Percentiles rank a stretch among this genome's conserved stretches.
Conservation (phyloP, 306 rosid genomes). For the Malus domestica region DNA sequence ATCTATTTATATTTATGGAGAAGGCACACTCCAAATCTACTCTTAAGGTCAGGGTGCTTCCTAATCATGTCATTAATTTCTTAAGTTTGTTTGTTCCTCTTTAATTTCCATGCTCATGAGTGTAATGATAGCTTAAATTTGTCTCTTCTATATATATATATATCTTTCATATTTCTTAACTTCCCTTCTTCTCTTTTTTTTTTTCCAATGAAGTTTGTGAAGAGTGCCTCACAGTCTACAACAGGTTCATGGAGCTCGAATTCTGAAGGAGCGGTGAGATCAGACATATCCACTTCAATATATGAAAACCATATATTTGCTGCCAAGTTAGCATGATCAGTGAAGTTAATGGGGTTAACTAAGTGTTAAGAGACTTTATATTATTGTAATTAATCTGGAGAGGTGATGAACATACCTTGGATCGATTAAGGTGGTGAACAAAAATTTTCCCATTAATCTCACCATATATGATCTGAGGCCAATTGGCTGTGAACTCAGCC, state of each 20-base stretch:
- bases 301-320: neutral
- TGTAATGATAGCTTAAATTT: neutral
- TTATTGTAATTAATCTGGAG: neutral
- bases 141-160: neutral
- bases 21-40: slow-evolving; percentile 48
- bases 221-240: slow-evolving; percentile 48
- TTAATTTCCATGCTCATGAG: slow-evolving; percentile 1
- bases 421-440: no score
- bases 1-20: slow-evolving; percentile 32
- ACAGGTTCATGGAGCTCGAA: slow-evolving; percentile 52
- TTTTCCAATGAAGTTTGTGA: slow-evolving; percentile 41
- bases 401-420: no score
- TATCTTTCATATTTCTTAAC: neutral
- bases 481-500: neutral
- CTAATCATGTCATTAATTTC: neutral
- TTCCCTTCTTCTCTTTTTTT: neutral
- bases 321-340: neutral
- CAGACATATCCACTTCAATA: neutral
- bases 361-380: neutral
- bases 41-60: slow-evolving; percentile 37
- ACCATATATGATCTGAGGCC: no score
- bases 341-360: neutral
- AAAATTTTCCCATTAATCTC: no score
- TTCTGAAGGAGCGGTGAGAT: slow-evolving; percentile 66
- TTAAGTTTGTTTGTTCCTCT: neutral